Base-by-base conservation (phyloP, 1,284 basidiomycete species). In the Apiotrichum domesticum region DNA sequence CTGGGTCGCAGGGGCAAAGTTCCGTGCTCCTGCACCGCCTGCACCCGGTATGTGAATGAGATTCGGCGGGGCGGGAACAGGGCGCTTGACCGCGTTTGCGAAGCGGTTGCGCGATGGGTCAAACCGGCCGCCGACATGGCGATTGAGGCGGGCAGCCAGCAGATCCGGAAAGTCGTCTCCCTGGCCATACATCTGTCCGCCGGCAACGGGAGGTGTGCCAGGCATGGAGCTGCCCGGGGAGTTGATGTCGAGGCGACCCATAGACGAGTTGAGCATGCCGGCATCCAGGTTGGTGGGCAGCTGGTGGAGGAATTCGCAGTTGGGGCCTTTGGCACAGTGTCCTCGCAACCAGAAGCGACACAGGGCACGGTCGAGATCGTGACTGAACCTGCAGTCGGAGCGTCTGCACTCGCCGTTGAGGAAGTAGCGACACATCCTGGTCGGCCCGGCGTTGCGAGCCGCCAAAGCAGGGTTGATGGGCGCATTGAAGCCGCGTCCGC, bases 271-370 rank as follows among this genome's bases (percentile, higher is more conserved):
- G 45, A 78, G 63, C 3, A 66, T 67, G 45, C 62, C 55, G 3
- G 76, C 69, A 52, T 78, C 77, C 46, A 78, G 68, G 56, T 72
- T 86, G 54, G 63, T 85, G 1, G 91, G 91, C 2, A 95, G 79
- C 68, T 89, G 88, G 69, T 95, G 91, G 67, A 95, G 76, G 75
- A 95, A 95, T 73, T 74, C 73, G 74, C 74, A 77, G 63, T 82
- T 85, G 58, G 95, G 92, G 51, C 91, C 87, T 75, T 97, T 97
- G 46, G 91, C 89, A 71, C 93, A 97, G 55, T 92, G 93, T 4
- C 95, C 95, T 51, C 93, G 84, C 43, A 99, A 82, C 95, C 95
- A 99, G 79, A 98, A 98, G 37, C 95, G 88, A 76, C 92, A 98
- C 29, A 97, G 77, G 0, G 94, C 94, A 44, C 91, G 84, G 72